Base-by-base conservation (phyloP, 345 rosid genomes). In the Ceriops zippeliana region DNA sequence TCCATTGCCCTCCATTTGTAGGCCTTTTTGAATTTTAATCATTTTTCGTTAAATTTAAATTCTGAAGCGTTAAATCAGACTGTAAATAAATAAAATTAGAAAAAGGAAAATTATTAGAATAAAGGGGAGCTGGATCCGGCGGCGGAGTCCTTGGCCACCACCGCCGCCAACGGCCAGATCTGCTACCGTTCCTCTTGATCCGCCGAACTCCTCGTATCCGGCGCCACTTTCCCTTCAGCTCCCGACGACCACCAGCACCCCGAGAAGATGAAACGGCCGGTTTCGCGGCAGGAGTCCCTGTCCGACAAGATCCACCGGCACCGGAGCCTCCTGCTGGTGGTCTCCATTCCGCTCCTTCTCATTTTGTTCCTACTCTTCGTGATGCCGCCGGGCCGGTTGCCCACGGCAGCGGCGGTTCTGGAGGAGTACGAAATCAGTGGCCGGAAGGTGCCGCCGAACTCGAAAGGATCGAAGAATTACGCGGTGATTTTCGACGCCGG, bases 401-500 rank as follows among this genome's bases (percentile, higher is more conserved):
- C 86, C 19, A 2, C 49, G 8, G 56, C 85, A 19, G 85, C 82
- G 63, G 62, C 77, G 5, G 75, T 78, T 38, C 47, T 84, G 59
- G 79, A 79, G 67, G 84, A 83, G 81, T 76, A 77, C 67, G 81
- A 75, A 53, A 51, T 83, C 59, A 62, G 28, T 56, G 76, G 66
- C 73, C 78, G 96, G n/a, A 87, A 81, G 79, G 67, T 84, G 57
- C 79, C 86, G 17, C 82, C 87, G 0, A 75, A 65, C 58, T 70
- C 73, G 16, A 80, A 73, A 63, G 70, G 68, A 59, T 70, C 81
- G 1, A 86, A 68, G 85, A 86, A 71, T 42, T 95, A 78, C 37
- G 96, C 97, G 0, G 96, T 95, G 31, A 75, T 95, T 53, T 95
- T 95, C 52, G 96, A 95, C 31, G 99, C 99, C 5, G 98, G 99